phyloP scores from a whole-genome alignment of 495 filamentous ascomycete genomes.

The Xylaria acuta region DNA sequence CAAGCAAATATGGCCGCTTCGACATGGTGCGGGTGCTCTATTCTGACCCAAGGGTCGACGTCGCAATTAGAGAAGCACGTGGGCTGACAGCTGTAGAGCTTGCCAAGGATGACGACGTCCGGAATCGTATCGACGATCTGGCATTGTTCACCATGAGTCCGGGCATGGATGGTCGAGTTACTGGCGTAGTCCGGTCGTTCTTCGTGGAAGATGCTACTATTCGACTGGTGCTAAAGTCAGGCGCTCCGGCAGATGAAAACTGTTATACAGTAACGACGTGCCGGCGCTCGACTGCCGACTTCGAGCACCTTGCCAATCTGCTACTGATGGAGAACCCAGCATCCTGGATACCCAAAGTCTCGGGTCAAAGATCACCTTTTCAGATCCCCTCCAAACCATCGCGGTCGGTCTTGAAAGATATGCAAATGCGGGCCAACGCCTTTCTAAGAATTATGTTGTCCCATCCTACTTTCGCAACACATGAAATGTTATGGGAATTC shows the following conservation, averaged over 20 bases:
- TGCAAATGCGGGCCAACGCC: slow-evolving; percentile 83
- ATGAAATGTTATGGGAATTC: slow-evolving; percentile 99
- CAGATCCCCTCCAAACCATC: slow-evolving; percentile 93
- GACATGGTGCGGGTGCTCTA: slow-evolving; percentile 92
- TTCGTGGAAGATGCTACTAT: slow-evolving; percentile 97
- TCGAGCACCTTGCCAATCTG: slow-evolving; percentile 87
- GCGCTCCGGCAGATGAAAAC: slow-evolving; percentile 67
- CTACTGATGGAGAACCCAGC: slow-evolving; percentile 92
- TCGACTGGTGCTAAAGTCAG: slow-evolving; percentile 91
- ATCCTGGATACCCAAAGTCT: slow-evolving; percentile 87
- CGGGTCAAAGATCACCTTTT: slow-evolving; percentile 82
- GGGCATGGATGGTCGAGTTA: slow-evolving; percentile 78
- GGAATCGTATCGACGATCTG: slow-evolving; percentile 94
- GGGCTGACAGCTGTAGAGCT: slow-evolving; percentile 95
- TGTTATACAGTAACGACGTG: slow-evolving; percentile 94
- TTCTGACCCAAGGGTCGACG: slow-evolving; percentile 83
- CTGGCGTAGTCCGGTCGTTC: slow-evolving; percentile 93
- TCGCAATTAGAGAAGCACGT: slow-evolving; percentile 80
- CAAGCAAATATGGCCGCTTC: slow-evolving; percentile 96
- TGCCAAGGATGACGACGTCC: slow-evolving; percentile 97
- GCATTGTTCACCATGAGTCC: slow-evolving; percentile 78
- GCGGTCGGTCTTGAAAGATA: slow-evolving; percentile 82
- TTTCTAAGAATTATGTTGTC: slow-evolving; percentile 85
- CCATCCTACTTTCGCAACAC: slow-evolving; percentile 93
- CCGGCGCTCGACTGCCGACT: slow-evolving; percentile 86